A percentile compares a stretch with the other conserved stretches of the same genome.
phyloP scores from a whole-genome alignment of 208 protist genomes.

The Trypanosoma congolense region DNA sequence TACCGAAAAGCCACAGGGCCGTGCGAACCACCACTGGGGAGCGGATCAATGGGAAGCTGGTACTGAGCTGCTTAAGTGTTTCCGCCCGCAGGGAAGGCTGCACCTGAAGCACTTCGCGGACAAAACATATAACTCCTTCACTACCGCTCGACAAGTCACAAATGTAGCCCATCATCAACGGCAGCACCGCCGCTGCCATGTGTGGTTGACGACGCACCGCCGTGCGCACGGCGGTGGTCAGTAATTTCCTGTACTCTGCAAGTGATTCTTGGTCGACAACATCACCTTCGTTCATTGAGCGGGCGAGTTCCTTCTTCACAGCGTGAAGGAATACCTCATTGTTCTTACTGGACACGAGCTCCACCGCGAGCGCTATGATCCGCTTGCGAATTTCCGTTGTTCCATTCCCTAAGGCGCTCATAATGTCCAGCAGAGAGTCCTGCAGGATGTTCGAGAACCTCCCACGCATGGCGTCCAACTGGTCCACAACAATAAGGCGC shows the following conservation, averaged over 20 bases:
- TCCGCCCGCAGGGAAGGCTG: slow-evolving; percentile 80
- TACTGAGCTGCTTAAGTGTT: slow-evolving; percentile 50
- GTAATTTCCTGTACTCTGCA: slow-evolving; percentile 83
- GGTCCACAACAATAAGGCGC: slow-evolving; percentile 96
- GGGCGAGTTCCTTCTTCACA: slow-evolving; percentile 94
- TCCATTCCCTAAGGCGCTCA: slow-evolving; percentile 86
- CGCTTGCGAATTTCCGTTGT: slow-evolving; percentile 94
- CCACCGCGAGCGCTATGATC: slow-evolving; percentile 90
- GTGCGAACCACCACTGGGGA: slow-evolving; percentile 67
- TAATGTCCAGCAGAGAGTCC: slow-evolving; percentile 94
- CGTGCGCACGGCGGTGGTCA: slow-evolving; percentile 92
- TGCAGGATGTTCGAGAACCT: slow-evolving; percentile 84
- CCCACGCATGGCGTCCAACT: slow-evolving; percentile 89
- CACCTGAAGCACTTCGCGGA: slow-evolving; percentile 92
- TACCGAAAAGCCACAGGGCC: slow-evolving; percentile 92
- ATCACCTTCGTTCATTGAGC: slow-evolving; percentile 37
- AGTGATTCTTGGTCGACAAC: slow-evolving; percentile 18
- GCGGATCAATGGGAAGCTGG: slow-evolving; percentile 58
- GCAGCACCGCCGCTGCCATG: slow-evolving; percentile 70
- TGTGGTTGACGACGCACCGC: slow-evolving; percentile 88
- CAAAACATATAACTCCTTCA: slow-evolving; percentile 90
- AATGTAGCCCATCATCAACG: slow-evolving; percentile 94
- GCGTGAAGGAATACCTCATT: slow-evolving; percentile 90
- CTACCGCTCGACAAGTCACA: slow-evolving; percentile 70
- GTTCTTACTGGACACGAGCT: slow-evolving; percentile 91